phyloP scores from a whole-genome alignment of 73 alveolate genomes.

The Tetrahymena malaccensis region DNA sequence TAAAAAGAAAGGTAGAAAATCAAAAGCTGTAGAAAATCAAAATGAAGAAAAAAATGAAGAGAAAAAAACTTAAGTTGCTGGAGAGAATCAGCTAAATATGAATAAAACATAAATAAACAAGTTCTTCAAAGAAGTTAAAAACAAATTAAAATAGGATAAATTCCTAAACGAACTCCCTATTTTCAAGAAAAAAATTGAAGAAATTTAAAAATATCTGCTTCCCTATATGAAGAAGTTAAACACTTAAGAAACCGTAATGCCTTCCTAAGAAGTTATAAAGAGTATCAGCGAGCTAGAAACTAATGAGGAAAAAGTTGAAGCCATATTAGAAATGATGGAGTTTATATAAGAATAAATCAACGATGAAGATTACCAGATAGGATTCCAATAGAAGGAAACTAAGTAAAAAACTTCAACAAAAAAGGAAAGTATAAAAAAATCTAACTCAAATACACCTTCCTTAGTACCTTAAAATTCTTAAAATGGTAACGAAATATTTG shows the following conservation, averaged over 20 bases:
- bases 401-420: neutral
- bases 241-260: neutral
- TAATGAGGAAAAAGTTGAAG: neutral
- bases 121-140: neutral
- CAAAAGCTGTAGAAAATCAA: neutral
- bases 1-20: neutral
- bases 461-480: neutral
- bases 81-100: neutral
- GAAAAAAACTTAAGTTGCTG: neutral
- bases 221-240: neutral
- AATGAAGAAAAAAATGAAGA: neutral
- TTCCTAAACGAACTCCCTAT: neutral
- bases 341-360: neutral
- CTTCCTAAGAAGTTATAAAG: neutral
- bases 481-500: neutral
- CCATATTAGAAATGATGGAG: neutral
- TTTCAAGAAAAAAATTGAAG: neutral
- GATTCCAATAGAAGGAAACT: neutral
- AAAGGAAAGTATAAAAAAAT: slow-evolving; percentile 7
- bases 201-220: neutral
- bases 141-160: neutral
- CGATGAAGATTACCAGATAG: slow-evolving; percentile 6
- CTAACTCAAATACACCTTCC: neutral
- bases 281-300: neutral
- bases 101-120: neutral